Percentiles rank a stretch among this genome's conserved stretches.
Conservation (phyloP, 306 rosid species). For the Cicer bijugum region DNA sequence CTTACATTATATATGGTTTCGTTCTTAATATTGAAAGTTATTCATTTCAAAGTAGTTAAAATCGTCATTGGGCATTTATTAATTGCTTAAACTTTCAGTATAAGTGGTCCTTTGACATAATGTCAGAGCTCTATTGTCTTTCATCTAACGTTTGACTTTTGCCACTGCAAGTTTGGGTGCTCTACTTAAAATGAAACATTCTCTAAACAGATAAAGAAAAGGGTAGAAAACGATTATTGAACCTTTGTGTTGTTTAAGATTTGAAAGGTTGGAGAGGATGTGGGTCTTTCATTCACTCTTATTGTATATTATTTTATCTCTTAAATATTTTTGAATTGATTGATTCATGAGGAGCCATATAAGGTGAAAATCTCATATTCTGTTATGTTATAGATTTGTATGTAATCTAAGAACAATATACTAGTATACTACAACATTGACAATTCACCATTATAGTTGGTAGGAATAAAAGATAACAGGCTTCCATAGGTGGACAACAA, state of each 20-base stretch:
- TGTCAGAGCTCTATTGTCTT: neutral
- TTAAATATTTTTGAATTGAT: neutral
- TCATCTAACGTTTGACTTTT: neutral
- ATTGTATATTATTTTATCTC: neutral
- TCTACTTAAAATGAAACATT: neutral
- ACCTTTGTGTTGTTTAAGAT: constrained; percentile 4
- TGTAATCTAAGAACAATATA: neutral
- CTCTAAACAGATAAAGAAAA: neutral
- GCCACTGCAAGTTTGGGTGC: neutral
- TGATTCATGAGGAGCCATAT: neutral
- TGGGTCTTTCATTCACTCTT: neutral
- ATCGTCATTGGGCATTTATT: neutral
- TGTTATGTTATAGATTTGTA: neutral
- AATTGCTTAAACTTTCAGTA: neutral
- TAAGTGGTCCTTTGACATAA: neutral
- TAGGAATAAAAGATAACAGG: neutral
- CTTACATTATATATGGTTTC: neutral
- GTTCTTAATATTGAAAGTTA: neutral
- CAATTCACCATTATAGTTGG: neutral
- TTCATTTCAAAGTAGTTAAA: neutral
- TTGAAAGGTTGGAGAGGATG: neutral
- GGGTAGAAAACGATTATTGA: neutral
- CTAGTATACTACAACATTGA: neutral
- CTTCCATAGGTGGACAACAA: neutral
- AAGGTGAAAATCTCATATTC: neutral